These are phyloP conservation scores for Rhizomucor miehei DNA, from an alignment of 371 early-diverging fungal genomes.

Conservation along the genomic window DNA sequence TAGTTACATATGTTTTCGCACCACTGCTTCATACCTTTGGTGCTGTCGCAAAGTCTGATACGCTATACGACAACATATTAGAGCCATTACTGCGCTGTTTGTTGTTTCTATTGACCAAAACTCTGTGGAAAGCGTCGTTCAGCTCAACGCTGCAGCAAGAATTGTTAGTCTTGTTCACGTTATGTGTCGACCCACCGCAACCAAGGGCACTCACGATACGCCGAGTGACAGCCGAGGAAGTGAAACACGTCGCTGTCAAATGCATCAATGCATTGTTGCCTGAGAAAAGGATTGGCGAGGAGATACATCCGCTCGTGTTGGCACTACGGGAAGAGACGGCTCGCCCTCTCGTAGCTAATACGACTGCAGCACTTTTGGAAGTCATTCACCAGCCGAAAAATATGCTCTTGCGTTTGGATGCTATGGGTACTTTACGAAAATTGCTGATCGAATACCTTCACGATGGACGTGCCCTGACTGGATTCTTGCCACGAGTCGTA, in stretches of 20 bases:
- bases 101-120: conserved; percentile 15
- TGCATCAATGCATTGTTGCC: conserved; percentile 38
- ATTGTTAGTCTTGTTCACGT: conserved; percentile 23
- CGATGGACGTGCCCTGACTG: conserved; percentile 31
- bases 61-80: conserved; percentile 10
- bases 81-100: conserved; percentile 27
- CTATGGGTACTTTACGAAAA: conserved; percentile 28
- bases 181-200: conserved; percentile 13
- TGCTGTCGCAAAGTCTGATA: background rate
- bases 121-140: conserved; percentile 17
- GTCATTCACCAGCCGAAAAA: conserved; percentile 23
- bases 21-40: background rate
- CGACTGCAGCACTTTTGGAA: conserved; percentile 32
- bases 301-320: background rate
- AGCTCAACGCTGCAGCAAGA: conserved; percentile 19
- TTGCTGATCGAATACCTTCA: conserved; percentile 29
- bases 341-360: conserved; percentile 16
- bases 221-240: conserved; percentile 29
- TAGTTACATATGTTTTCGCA: background rate
- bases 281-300: background rate
- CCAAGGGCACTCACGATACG: background rate
- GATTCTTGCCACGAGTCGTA: conserved; percentile 40
- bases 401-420: conserved; percentile 34
- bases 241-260: conserved; percentile 26
- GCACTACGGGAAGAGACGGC: background rate